phyloP scores from a whole-genome alignment of 2,329 filamentous ascomycete genomes.

The Ophiosphaerella korrae region DNA sequence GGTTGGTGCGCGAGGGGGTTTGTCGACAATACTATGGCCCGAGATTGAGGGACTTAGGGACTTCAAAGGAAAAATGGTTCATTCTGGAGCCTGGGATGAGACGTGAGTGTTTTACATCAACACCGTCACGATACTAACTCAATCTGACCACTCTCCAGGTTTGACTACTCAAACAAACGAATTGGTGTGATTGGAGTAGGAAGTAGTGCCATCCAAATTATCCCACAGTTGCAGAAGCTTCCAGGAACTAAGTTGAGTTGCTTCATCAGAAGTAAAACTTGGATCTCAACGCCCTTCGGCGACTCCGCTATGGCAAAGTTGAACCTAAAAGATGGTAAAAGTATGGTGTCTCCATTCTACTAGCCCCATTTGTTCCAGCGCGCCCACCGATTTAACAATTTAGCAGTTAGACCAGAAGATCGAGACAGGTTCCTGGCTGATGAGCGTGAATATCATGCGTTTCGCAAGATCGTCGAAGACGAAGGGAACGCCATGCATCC shows the following conservation, averaged over 20 bases:
- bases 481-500: too few species aligned
- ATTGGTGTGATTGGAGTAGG: conserved; percentile 11
- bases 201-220: conserved; percentile 10
- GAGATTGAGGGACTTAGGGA: conserved; percentile 52
- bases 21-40: conserved; percentile 45
- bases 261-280: conserved; percentile 1
- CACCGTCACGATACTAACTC: too few species aligned
- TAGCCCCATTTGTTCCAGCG: too few species aligned
- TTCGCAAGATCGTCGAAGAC: conserved; percentile 38
- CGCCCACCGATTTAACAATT: too few species aligned
- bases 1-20: conserved; percentile 24
- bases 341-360: too few species aligned
- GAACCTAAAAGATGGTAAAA: neutral
- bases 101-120: too few species aligned
- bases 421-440: too few species aligned
- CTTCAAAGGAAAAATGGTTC: conserved; percentile 57
- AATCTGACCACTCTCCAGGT: conserved; percentile 1
- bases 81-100: conserved; percentile 59
- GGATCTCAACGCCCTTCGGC: neutral
- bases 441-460: conserved; percentile 19
- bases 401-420: too few species aligned
- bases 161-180: conserved; percentile 6
- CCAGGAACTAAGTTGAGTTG: neutral
- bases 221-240: conserved; percentile 2
- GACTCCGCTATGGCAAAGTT: neutral